Base-by-base conservation (phyloP, 2,329 filamentous ascomycete genomes). In the Sordariomycetes sp. region DNA sequence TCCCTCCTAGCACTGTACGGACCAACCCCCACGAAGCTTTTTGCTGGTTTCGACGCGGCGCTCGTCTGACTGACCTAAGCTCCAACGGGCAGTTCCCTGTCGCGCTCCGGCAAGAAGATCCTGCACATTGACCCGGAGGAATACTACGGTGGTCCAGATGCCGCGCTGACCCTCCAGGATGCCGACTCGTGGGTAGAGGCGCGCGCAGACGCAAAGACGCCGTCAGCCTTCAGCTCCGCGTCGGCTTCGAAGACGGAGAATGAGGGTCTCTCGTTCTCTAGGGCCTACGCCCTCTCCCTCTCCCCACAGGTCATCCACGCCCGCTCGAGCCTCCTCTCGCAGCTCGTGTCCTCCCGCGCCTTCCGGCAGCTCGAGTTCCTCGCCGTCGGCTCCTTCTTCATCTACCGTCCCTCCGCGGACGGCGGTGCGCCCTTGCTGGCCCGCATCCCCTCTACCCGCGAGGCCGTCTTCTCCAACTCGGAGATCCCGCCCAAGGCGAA, bases 331-430 rank as follows among this genome's bases (percentile, higher is more conserved):
- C 78, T 97, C 36, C 75, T 97, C 5, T 81, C 84, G 10, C 80
- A 85, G 64, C 81, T 97, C 17, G 89, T 97, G n/a, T 90, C 90
- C 2, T 96, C 92, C 7, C 87, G 85, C 63, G 87, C 90, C 13
- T 92, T 92, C 66, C 82, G 86, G 24, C 91, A 96, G 72, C 80
- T 99, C 53, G 92, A 97, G 67, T 97, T 97, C 64, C 81, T 94
- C 60, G 90, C 92, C 32, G 89, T 97, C 28, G 92, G 92, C 28
- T 92, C 88, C 58, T 97, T 92, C 82, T 96, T 87, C 79, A 82
- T 96, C 57, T 85, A 85, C 66, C 74, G 78, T 59, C 65, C 70
- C 1, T 32, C 66, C 5, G 65, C 66, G 28, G 64, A 63, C 22
- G 61, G 63, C 15, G 62, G 64, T 17, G 20, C 22, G 20, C 20